phyloP scores from a whole-genome alignment of 805 yeast genomes.

The Saccharomycopsis sp. region DNA sequence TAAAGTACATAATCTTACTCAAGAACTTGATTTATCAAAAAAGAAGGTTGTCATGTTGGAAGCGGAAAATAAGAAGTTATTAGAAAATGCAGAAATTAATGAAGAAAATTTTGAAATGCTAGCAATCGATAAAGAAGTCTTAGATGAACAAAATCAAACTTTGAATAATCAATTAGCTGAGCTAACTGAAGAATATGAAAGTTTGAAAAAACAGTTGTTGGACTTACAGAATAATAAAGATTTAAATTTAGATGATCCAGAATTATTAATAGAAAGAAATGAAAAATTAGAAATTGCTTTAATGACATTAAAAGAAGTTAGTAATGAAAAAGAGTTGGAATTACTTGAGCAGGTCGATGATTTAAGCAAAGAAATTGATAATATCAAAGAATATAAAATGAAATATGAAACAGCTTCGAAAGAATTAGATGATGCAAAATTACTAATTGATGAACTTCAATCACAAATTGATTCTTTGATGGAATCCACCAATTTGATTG shows the following conservation, averaged over 20 bases:
- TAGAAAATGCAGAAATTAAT: constrained; percentile 2
- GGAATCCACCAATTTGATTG: constrained; percentile 26
- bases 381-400: constrained; percentile 3
- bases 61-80: constrained; percentile 22
- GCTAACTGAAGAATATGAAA: constrained; percentile 26
- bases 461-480: constrained; percentile 23
- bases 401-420: constrained; percentile 10
- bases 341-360: constrained; percentile 21
- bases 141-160: constrained; percentile 26
- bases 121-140: constrained; percentile 36
- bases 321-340: constrained; percentile 23
- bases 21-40: constrained; percentile 24
- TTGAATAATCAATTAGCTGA: constrained; percentile 23
- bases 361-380: constrained; percentile 9
- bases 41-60: constrained; percentile 22
- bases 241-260: too few relatives aligned
- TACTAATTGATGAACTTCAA: constrained; percentile 22
- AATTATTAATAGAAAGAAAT: constrained; percentile 25
- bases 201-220: constrained; percentile 23
- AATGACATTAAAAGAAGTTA: constrained; percentile 24
- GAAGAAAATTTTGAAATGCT: constrained; percentile 26
- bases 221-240: constrained; percentile 19
- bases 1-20: constrained; percentile 30
- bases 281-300: constrained; percentile 33
- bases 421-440: constrained; percentile 18